Conservation (phyloP, 352 stramenopile genomes). For the Phytophthora sp. region DNA sequence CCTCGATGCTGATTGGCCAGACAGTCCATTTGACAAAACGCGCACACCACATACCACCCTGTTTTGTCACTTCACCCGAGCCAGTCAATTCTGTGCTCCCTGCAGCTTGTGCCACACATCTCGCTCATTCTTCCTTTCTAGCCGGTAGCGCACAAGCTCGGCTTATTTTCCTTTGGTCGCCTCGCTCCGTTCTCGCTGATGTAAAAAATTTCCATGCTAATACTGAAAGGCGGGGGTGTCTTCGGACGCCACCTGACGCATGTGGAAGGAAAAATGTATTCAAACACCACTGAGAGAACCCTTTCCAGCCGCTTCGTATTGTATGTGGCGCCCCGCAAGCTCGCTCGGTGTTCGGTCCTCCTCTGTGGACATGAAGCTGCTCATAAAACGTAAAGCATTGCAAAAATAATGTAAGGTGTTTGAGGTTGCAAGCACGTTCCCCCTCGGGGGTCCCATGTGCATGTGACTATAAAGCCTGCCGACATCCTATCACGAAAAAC, state of each 20-base stretch:
- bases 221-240: constrained; percentile 52
- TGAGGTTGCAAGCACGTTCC: constrained; percentile 72
- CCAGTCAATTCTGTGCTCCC: too few relatives aligned
- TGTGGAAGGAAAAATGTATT: constrained; percentile 82
- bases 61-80: too few relatives aligned
- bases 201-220: constrained; percentile 86
- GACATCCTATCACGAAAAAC: too few relatives aligned
- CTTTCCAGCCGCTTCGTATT: neutral
- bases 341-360: constrained; percentile 66
- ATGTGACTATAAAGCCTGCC: constrained; percentile 79
- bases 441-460: constrained; percentile 43
- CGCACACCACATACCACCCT: too few relatives aligned
- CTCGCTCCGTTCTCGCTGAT: constrained; percentile 53
- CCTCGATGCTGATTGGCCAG: constrained; percentile 18
- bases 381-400: constrained; percentile 60
- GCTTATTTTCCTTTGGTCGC: neutral
- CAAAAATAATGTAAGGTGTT: constrained; percentile 65
- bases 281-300: constrained; percentile 80
- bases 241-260: constrained; percentile 26
- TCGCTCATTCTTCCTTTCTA: constrained; percentile 23
- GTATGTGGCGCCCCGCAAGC: constrained; percentile 42
- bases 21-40: too few relatives aligned
- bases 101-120: too few relatives aligned
- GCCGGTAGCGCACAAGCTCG: neutral
- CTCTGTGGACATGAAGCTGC: constrained; percentile 46